Percentiles rank a stretch among this genome's conserved stretches.
phyloP scores from a whole-genome alignment of 2,329 filamentous ascomycete species.

The Sporothrix pallida region DNA sequence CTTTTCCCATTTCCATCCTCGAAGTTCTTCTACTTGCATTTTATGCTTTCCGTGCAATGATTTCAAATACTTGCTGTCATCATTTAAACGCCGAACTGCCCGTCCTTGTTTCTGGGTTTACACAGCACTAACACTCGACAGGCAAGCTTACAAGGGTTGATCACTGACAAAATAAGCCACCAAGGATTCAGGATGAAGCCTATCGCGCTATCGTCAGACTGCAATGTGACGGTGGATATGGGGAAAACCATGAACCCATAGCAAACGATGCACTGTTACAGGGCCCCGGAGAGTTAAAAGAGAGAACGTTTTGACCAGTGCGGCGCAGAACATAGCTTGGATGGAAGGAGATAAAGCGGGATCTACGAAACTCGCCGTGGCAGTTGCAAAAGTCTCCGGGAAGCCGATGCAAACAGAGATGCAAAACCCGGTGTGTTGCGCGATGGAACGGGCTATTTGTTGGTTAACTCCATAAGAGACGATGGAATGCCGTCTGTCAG shows the following conservation, averaged over 20 bases:
- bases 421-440: no score
- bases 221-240: not conserved
- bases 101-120: not conserved
- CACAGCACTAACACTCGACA: no score
- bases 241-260: not conserved
- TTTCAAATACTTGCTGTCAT: not conserved
- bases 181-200: not conserved
- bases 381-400: no score
- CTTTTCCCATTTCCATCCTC: not conserved
- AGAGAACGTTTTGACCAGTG: not conserved
- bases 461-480: not conserved
- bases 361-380: no score
- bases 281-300: not conserved
- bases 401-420: no score
- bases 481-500: not conserved
- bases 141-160: not conserved
- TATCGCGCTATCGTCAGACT: not conserved
- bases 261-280: not conserved
- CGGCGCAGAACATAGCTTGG: not conserved
- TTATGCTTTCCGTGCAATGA: not conserved
- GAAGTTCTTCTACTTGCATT: not conserved
- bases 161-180: not conserved
- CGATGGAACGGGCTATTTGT: no score
- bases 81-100: not conserved
- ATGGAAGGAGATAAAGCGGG: not conserved